phyloP scores from a whole-genome alignment of 495 filamentous ascomycete species.

The Evansstolkia leycettana region DNA sequence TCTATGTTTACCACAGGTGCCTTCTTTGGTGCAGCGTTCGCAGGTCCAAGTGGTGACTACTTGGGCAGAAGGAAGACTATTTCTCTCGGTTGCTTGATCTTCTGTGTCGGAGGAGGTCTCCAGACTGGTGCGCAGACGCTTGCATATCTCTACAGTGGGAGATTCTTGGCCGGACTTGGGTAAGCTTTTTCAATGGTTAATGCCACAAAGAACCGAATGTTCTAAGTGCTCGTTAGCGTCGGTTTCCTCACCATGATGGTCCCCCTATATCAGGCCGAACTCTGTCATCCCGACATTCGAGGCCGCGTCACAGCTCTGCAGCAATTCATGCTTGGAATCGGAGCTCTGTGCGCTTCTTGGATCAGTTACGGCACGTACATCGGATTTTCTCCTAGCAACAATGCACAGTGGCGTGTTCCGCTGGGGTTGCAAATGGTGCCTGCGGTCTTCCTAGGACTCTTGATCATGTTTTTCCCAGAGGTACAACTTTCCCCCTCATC shows the following conservation, averaged over 20 bases:
- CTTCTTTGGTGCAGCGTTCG: conserved; percentile 27
- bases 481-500: conserved; percentile 7
- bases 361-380: conserved; percentile 35
- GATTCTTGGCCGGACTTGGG: conserved; percentile 36
- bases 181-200: conserved; percentile 47
- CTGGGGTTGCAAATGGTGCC: conserved; percentile 30
- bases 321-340: conserved; percentile 35
- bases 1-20: conserved; percentile 50
- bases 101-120: conserved; percentile 31
- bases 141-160: conserved; percentile 25
- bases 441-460: conserved; percentile 25
- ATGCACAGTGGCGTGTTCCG: conserved; percentile 30
- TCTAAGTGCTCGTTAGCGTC: too few relatives aligned
- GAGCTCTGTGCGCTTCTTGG: conserved; percentile 26
- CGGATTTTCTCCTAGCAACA: conserved; percentile 32
- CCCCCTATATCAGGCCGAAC: conserved; percentile 34
- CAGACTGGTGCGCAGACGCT: conserved; percentile 27
- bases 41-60: conserved; percentile 25
- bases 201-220: too few relatives aligned
- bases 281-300: conserved; percentile 32
- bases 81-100: conserved; percentile 28
- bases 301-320: conserved; percentile 29
- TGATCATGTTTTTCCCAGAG: conserved; percentile 39
- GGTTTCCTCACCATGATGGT: conserved; percentile 49
- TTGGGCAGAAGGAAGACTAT: conserved; percentile 34